Conservation (phyloP, 202 grass and related monocot genomes). For the Hordeum pubiflorum region DNA sequence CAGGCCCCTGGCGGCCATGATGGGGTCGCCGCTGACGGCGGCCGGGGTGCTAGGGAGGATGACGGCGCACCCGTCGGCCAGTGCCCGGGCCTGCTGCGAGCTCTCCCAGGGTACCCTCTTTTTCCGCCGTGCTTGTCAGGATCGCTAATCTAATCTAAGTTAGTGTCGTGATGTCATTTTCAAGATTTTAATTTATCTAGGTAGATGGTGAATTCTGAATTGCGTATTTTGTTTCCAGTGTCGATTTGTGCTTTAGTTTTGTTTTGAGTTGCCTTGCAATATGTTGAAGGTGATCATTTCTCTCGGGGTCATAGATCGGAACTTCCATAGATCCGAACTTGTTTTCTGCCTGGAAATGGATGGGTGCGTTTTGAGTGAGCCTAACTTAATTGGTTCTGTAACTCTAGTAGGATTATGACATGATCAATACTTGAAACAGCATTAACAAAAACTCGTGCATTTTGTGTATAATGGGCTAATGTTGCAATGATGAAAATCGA, state of each 20-base stretch:
- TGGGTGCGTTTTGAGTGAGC: not conserved
- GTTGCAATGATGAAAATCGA: not conserved
- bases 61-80: conserved; percentile 71
- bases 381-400: not conserved
- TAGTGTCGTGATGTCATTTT: conserved; percentile 24
- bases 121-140: conserved; percentile 49
- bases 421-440: not conserved
- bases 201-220: not conserved
- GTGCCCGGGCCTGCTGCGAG: conserved; percentile 90
- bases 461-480: not conserved
- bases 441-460: not conserved
- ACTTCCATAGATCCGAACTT: not conserved
- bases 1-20: conserved; percentile 62
- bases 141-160: conserved; percentile 40
- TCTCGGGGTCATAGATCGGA: not conserved
- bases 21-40: conserved; percentile 55
- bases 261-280: not conserved
- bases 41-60: conserved; percentile 43
- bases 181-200: not conserved
- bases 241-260: not conserved
- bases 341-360: not conserved
- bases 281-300: not conserved
- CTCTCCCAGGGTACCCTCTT: conserved; percentile 88
- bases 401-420: not conserved
- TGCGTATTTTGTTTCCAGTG: not conserved